phyloP scores from a whole-genome alignment of 2,329 filamentous ascomycete genomes.

The Helicocarpus griseus region DNA sequence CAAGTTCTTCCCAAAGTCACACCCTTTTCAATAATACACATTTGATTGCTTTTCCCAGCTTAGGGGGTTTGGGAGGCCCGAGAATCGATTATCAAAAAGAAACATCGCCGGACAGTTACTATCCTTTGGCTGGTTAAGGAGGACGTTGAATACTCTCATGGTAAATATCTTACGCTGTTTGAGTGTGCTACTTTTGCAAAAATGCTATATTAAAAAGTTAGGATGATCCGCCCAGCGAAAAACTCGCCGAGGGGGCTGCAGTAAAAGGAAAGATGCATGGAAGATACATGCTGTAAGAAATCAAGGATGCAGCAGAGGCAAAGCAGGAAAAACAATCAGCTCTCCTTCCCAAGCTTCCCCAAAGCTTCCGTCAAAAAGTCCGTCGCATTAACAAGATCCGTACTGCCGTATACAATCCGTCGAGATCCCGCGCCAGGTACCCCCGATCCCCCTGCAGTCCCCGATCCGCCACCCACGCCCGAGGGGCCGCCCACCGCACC shows the following conservation, averaged over 20 bases:
- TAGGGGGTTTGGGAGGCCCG: no score
- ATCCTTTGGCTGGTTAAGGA: no score
- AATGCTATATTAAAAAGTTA: background rate
- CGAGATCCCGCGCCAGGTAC: conserved; percentile 50
- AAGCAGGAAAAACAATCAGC: conserved; percentile 15
- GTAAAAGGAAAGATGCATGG: background rate
- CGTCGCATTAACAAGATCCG: conserved; percentile 57
- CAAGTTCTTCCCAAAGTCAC: no score
- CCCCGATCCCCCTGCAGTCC: conserved; percentile 19
- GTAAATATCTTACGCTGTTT: no score
- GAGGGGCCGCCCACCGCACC: conserved; percentile 38
- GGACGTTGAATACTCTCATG: no score
- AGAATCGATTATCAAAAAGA: no score
- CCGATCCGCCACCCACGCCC: conserved; percentile 27
- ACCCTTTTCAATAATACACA: no score
- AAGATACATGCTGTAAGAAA: background rate
- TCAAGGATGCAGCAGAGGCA: background rate
- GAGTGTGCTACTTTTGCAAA: no score
- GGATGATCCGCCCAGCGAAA: background rate
- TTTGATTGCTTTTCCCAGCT: no score
- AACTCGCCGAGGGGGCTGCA: background rate
- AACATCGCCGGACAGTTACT: no score
- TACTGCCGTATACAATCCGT: conserved; percentile 89
- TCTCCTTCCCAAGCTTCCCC: conserved; percentile 48
- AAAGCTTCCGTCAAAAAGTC: conserved; percentile 52